Evolutionary conservation across 345 rosid species (phyloP), one percentile per base, ranked within the genome.

Genomic region (Anastatica hierochuntica): DNA sequence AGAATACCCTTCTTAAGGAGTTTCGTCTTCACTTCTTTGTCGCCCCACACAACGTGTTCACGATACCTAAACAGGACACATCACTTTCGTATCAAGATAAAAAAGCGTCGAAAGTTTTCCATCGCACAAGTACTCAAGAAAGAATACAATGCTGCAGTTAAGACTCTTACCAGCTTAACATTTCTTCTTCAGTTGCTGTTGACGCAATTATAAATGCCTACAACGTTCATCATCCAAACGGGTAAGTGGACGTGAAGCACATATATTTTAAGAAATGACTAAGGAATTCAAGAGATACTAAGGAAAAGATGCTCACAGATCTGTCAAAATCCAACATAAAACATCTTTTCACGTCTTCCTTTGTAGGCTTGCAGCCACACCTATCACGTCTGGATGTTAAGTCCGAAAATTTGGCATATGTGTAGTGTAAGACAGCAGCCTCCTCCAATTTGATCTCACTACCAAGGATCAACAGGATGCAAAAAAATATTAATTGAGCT

Each of bases 141-240:
- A 26, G 12, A 56, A 16, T 20, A 36, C 13, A 45, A 10, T 49
- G 47, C 14, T 14, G 37, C 52, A 54, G 50, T 26, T 45, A 14
- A 39, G 58, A 19, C 38, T 34, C 67, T 76, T 82, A 92, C 98
- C 98, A 88, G 63, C 68, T 79, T 39, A 76, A 72, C 97, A 88
- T 83, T 78, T 92, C 98, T 48, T 88, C 95, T 51, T 83, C 85
- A 7, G 97, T 88, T 65, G 78, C 90, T 23, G 95, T 92, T 29
- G 98, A 92, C 49, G 97, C 98, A 55, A 85, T 92, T 64, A 92
- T 83, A 70, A 92, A 92, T 31, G 98, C 98, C 98, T 92, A 82
- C 68, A 75, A 66, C 18, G 33, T 46, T 47, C 33, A 59, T 15
- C 43, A 58, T 49, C 35, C 47, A 65, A 7, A 29, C 10, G 23